Evolutionary conservation across 2,329 filamentous ascomycete genomes (phyloP).

Genomic region (Apiospora rasikravindrae): DNA sequence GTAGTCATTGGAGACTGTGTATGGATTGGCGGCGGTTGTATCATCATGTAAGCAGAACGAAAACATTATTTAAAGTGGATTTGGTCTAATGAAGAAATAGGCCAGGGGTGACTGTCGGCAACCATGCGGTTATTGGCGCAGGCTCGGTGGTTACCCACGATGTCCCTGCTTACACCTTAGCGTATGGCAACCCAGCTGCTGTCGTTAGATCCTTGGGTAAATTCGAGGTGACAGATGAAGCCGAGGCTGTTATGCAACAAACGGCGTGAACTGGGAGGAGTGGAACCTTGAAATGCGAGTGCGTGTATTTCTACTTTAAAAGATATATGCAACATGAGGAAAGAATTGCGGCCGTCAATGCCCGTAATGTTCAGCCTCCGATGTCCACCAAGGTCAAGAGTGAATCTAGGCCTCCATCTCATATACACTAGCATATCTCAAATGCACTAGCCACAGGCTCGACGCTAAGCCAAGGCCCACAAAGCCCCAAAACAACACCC

Average conservation of each 20-base stretch:
- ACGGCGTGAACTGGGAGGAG: not conserved
- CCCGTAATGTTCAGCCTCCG: not conserved
- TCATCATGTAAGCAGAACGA: not conserved
- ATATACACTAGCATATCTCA: not conserved
- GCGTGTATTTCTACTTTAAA: not conserved
- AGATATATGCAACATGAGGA: not conserved
- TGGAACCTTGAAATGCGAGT: not conserved
- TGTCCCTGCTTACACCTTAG: not conserved
- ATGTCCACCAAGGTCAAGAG: not conserved
- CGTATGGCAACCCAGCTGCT: not conserved
- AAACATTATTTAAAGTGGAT: not conserved
- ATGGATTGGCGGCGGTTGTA: slow-evolving; percentile 3
- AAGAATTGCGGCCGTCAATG: not conserved
- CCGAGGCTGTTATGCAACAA: not conserved
- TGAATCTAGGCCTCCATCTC: not conserved
- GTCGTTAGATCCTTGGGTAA: not conserved
- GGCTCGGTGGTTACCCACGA: not conserved
- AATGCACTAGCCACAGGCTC: not conserved
- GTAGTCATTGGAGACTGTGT: not conserved
- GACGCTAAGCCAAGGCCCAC: too few species aligned
- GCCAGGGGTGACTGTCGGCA: not conserved
- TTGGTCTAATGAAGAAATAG: not conserved
- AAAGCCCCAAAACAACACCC: too few species aligned
- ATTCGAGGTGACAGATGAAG: not conserved
- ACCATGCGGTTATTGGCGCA: not conserved